Base-by-base conservation (phyloP, 208 protist genomes). In the Naegleria fowleri region DNA sequence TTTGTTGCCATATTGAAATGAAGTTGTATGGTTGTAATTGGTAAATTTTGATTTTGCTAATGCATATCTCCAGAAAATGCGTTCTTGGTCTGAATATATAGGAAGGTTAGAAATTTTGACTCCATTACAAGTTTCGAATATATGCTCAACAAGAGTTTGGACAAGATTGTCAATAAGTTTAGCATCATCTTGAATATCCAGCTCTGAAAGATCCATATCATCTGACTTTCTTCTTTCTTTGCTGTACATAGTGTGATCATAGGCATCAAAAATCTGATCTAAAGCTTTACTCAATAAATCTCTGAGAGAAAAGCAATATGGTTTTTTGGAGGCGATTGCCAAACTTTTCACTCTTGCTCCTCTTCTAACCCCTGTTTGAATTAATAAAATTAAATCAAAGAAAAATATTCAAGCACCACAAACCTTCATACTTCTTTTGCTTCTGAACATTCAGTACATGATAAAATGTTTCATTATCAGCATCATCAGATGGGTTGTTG, bases 341-440 rank as follows among this genome's bases (percentile, higher is more conserved):
- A 90, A 52, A 39, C n/a, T 43, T 75, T 85, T 83, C 25, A 90
- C 88, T 9, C 19, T 16, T 38, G 88, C 40, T 15, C 43, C 48
- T 58, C 88, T 43, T 67, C 36, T 90, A 2, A 88, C 7, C 6
- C 52, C 55, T 67, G 11, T 67, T 29, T 13, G 15, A 5, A 58
- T 58, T 19, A 4, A 67, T 67, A 67, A 67, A 29, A 67, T 29
- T 67, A 67, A 67, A 29, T 19, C 19, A 67, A 67, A 58, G 4
- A 67, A 67, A 67, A 22, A 22, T n/a, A 1, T n/a, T n/a, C 83
- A 87, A 4, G 13, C 19, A 25, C 1, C 19, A 51, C 83, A n/a
- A 15, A 87, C 83, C 85, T 67, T 75, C 52, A 75, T 67, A 88
- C 33, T 88, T 88, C 55, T 58, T 67, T 75, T 67, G 55, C 33